Evolutionary conservation across 2,329 filamentous ascomycete genomes (phyloP).

Genomic region (Balansia obtecta): DNA sequence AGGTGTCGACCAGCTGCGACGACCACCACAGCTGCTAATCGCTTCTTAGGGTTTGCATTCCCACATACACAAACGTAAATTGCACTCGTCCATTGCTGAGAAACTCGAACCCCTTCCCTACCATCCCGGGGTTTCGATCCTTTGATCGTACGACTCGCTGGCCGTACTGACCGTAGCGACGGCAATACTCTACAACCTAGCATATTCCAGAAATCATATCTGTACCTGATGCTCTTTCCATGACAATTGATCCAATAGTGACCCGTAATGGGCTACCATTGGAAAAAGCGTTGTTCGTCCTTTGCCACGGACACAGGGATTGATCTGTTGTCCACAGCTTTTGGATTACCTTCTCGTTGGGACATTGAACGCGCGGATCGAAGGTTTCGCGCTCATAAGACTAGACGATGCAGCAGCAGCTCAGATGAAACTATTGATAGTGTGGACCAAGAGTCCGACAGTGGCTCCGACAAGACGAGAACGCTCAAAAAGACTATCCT

Average conservation of each 20-base stretch:
- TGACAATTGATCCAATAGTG: neutral
- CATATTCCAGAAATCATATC: neutral
- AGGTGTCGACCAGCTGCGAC: conserved; percentile 1
- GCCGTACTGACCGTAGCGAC: neutral
- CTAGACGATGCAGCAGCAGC: neutral
- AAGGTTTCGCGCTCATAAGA: neutral
- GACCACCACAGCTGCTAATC: neutral
- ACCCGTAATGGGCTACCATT: conserved; percentile 11
- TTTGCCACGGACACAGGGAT: conserved; percentile 7
- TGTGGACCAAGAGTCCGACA: too few relatives aligned
- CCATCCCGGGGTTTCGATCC: neutral
- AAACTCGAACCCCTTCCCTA: neutral
- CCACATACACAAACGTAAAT: neutral
- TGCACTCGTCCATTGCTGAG: neutral
- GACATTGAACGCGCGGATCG: conserved; percentile 5
- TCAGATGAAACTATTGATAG: conserved; percentile 3
- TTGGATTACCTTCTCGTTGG: conserved; percentile 14
- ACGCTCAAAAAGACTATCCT: neutral
- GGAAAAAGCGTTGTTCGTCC: neutral
- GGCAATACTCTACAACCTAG: neutral
- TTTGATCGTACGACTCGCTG: neutral
- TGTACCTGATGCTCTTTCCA: too few relatives aligned
- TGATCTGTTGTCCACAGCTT: conserved; percentile 16
- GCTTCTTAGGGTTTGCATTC: neutral
- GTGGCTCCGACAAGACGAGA: neutral